Evolutionary conservation across 2,329 filamentous ascomycete genomes (phyloP).

Genomic region (Cytospora mali): DNA sequence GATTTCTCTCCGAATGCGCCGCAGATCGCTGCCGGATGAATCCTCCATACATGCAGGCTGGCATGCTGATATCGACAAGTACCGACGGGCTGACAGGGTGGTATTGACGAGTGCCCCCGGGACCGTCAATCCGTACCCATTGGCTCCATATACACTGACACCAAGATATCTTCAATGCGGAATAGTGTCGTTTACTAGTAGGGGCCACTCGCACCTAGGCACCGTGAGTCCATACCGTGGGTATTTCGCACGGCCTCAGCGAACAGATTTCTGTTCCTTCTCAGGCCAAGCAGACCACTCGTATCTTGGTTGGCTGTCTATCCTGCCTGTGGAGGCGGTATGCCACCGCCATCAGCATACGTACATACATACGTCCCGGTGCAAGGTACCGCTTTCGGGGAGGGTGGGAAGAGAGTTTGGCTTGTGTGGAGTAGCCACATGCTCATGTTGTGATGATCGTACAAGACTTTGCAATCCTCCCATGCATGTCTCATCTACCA

Average conservation of each 20-base stretch:
- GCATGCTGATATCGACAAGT: background rate
- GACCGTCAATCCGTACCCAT: background rate
- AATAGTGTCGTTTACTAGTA: background rate
- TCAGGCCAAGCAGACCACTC: background rate
- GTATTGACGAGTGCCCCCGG: background rate
- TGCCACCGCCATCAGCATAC: background rate
- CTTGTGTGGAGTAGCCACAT: background rate
- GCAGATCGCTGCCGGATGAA: background rate
- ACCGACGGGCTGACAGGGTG: background rate
- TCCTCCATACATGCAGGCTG: background rate
- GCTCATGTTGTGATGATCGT: background rate
- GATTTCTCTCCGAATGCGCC: background rate
- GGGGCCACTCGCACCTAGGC: too few relatives aligned
- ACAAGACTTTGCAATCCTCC: background rate
- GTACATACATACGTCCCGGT: background rate
- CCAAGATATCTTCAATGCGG: slow-evolving; percentile 1
- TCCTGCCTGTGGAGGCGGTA: background rate
- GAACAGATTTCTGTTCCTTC: background rate
- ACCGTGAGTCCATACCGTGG: too few relatives aligned
- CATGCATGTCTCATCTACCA: background rate
- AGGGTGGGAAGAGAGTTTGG: background rate
- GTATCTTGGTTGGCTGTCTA: background rate
- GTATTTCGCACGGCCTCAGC: background rate
- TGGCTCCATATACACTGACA: background rate
- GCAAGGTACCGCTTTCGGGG: background rate